phyloP scores from a whole-genome alignment of 768 basidiomycete species.

The Russula brevipes region DNA sequence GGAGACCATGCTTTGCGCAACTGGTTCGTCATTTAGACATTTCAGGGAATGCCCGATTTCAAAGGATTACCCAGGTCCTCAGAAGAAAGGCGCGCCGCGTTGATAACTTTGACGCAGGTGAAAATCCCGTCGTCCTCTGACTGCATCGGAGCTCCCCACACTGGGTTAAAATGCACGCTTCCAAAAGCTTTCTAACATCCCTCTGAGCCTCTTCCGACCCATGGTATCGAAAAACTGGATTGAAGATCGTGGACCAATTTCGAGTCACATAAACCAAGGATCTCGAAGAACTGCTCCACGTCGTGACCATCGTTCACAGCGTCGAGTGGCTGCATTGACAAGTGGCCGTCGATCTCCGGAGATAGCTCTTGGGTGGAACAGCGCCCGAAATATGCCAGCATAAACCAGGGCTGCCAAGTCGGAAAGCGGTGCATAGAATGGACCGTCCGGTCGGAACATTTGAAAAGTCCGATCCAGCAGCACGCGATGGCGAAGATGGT shows the following conservation, averaged over 20 bases:
- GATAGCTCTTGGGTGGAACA: neutral
- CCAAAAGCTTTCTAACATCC: neutral
- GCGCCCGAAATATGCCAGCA: neutral
- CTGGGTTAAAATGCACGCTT: neutral
- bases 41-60: neutral
- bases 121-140: neutral
- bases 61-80: neutral
- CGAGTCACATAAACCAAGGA: constrained; percentile 3
- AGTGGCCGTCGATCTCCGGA: neutral
- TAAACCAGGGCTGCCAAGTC: too few species aligned
- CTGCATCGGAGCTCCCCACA: neutral
- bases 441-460: neutral
- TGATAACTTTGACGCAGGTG: neutral
- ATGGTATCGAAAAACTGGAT: neutral
- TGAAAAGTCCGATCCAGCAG: neutral
- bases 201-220: neutral
- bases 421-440: neutral
- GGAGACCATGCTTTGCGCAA: neutral
- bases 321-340: neutral
- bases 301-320: neutral
- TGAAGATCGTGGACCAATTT: neutral
- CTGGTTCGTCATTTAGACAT: neutral
- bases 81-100: neutral
- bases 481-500: neutral
- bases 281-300: neutral